Conservation (phyloP, 441 rosid species). For the Corymbia citriodora region DNA sequence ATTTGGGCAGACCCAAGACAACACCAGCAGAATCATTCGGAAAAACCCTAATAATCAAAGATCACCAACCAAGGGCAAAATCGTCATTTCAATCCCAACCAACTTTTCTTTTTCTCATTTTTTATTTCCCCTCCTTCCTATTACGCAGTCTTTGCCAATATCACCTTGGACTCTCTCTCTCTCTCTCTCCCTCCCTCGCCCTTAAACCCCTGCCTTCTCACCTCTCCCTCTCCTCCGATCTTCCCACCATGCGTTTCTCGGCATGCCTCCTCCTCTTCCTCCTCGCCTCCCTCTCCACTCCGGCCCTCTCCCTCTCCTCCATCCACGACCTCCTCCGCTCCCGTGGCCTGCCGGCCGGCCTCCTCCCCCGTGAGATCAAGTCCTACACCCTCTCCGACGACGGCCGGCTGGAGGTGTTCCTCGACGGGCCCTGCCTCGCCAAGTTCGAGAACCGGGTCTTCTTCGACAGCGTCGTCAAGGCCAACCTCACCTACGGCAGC, state of each 20-base stretch:
- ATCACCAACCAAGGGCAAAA: constrained; percentile 38
- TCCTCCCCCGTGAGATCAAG: constrained; percentile 54
- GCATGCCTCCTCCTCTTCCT: constrained; percentile 7
- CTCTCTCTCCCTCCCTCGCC: not conserved
- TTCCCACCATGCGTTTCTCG: constrained; percentile 28
- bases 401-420: constrained; percentile 54
- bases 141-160: constrained; percentile 20
- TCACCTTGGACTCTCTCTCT: constrained; percentile 8
- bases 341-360: constrained; percentile 61
- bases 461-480: constrained; percentile 47
- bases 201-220: not conserved
- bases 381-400: constrained; percentile 37
- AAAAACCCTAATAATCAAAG: constrained; percentile 1
- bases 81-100: constrained; percentile 11
- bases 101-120: not conserved
- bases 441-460: constrained; percentile 43
- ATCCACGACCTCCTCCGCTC: constrained; percentile 59
- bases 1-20: constrained; percentile 20
- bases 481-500: constrained; percentile 59
- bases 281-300: not conserved
- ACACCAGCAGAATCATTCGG: constrained; percentile 16
- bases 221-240: not conserved
- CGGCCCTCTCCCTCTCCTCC: constrained; percentile 7
- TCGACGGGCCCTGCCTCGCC: constrained; percentile 50
- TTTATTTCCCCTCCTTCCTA: not conserved